Evolutionary conservation across 1,284 basidiomycete species (phyloP).

Genomic region (Leccinum variabile): DNA sequence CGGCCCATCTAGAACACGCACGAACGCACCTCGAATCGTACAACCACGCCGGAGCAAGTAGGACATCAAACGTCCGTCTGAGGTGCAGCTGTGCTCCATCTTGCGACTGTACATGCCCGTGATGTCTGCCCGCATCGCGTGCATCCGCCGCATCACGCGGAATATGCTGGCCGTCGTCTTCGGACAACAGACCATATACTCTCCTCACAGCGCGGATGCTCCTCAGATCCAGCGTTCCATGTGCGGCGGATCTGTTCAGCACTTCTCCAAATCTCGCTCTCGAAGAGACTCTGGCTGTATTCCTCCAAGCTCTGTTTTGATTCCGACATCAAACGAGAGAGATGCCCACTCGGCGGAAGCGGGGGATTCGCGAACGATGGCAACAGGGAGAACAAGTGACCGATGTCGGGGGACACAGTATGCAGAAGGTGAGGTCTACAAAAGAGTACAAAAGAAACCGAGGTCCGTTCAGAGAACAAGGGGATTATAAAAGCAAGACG

Average conservation of each 20-base stretch:
- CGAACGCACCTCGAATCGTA: slow-evolving; percentile 70
- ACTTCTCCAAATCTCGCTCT: too few relatives aligned
- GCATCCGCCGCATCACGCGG: slow-evolving; percentile 50
- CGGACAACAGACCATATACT: slow-evolving; percentile 44
- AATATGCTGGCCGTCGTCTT: slow-evolving; percentile 26
- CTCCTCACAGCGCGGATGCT: slow-evolving; percentile 63
- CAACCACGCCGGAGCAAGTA: slow-evolving; percentile 67
- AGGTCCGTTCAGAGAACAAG: slow-evolving; percentile 56
- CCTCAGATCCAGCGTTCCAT: slow-evolving; percentile 68
- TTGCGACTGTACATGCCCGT: slow-evolving; percentile 42
- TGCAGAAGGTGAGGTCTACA: slow-evolving; percentile 76
- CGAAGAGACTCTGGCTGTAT: too few relatives aligned
- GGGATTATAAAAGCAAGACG: slow-evolving; percentile 71
- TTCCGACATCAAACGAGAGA: too few relatives aligned
- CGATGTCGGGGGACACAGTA: slow-evolving; percentile 63
- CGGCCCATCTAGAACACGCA: slow-evolving; percentile 2
- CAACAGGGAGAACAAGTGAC: slow-evolving; percentile 10
- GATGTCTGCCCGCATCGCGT: slow-evolving; percentile 69
- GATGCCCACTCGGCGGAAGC: too few relatives aligned
- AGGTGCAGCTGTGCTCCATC: slow-evolving; percentile 55
- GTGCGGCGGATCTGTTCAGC: slow-evolving; percentile 53
- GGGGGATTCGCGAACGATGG: too few relatives aligned
- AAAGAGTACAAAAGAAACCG: slow-evolving; percentile 55
- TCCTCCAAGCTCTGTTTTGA: too few relatives aligned
- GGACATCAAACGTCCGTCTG: slow-evolving; percentile 77